Conservation (phyloP, 768 basidiomycete species). For the Pleurotus eryngii region DNA sequence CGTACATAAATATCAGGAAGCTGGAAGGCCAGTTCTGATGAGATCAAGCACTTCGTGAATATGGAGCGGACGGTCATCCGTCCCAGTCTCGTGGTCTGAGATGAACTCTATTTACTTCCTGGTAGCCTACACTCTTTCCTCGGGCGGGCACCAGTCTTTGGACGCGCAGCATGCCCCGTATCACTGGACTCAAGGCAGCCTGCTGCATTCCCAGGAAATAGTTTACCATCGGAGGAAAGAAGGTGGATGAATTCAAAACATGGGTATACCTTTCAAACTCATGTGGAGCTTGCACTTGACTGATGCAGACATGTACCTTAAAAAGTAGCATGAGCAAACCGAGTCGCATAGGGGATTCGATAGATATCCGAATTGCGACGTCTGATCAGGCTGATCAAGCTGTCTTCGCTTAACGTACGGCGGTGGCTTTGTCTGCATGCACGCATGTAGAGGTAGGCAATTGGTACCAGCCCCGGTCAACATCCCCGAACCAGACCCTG, state of each 20-base stretch:
- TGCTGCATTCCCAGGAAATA: background rate
- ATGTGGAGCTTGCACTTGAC: background rate
- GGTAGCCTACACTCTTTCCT: background rate
- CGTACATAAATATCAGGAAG: background rate
- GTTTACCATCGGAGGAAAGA: background rate
- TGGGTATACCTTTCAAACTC: background rate
- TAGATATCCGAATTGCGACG: background rate
- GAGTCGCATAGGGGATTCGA: background rate
- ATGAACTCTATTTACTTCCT: conserved; percentile 3
- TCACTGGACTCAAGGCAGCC: background rate
- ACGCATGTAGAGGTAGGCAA: background rate
- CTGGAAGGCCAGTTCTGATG: background rate
- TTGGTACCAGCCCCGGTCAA: background rate
- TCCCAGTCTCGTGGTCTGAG: conserved; percentile 2
- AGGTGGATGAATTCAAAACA: background rate
- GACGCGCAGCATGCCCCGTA: background rate
- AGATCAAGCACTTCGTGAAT: background rate
- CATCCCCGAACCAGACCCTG: conserved; percentile 3
- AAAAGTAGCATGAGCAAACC: background rate
- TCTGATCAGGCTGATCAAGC: background rate
- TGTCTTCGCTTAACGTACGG: background rate
- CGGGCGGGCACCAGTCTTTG: background rate
- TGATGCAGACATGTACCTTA: background rate
- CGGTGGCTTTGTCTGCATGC: too few relatives aligned
- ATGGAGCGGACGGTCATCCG: conserved; percentile 1